Conservation (phyloP, 2,329 filamentous ascomycete species). For the Clarireedia homoeocarpa region DNA sequence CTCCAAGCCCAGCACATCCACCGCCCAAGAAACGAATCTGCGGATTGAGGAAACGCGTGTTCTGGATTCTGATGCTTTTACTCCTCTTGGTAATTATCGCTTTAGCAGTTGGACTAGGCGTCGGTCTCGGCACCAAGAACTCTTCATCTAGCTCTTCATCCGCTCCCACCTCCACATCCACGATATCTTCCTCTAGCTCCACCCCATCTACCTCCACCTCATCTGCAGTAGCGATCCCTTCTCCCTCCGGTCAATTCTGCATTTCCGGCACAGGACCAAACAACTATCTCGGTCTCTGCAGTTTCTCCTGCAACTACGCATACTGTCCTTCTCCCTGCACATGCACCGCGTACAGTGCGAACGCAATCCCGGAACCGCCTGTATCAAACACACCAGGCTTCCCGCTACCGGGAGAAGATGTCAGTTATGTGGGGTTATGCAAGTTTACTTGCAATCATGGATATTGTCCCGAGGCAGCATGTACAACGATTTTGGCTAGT, state of each 20-base stretch:
- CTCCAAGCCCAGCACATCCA: neutral
- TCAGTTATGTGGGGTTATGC: slow-evolving; percentile 37
- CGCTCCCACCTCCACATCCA: neutral
- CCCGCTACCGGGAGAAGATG: slow-evolving; percentile 29
- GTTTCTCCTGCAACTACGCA: slow-evolving; percentile 24
- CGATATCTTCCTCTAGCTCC: neutral
- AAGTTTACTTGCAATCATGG: slow-evolving; percentile 39
- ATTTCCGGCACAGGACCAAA: slow-evolving; percentile 23
- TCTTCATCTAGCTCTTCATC: neutral
- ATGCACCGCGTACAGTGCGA: slow-evolving; percentile 16
- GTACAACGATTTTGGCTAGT: neutral
- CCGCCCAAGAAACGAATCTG: neutral
- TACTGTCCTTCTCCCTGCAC: slow-evolving; percentile 23
- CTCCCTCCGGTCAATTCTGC: slow-evolving; percentile 9
- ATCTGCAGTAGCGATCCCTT: neutral
- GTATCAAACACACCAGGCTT: slow-evolving; percentile 30
- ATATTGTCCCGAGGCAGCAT: slow-evolving; percentile 24
- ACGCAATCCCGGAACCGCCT: slow-evolving; percentile 15
- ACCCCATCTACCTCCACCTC: neutral
- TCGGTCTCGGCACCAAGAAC: neutral
- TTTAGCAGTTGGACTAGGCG: slow-evolving; percentile 2
- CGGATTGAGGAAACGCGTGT: neutral
- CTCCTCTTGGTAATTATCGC: neutral
- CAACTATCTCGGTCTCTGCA: slow-evolving; percentile 33
- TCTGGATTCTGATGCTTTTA: neutral